Percentiles rank a stretch among this genome's conserved stretches.
These are phyloP conservation scores for Sutorius eximius DNA, from an alignment of 1,284 basidiomycete species.

Conservation along the genomic window DNA sequence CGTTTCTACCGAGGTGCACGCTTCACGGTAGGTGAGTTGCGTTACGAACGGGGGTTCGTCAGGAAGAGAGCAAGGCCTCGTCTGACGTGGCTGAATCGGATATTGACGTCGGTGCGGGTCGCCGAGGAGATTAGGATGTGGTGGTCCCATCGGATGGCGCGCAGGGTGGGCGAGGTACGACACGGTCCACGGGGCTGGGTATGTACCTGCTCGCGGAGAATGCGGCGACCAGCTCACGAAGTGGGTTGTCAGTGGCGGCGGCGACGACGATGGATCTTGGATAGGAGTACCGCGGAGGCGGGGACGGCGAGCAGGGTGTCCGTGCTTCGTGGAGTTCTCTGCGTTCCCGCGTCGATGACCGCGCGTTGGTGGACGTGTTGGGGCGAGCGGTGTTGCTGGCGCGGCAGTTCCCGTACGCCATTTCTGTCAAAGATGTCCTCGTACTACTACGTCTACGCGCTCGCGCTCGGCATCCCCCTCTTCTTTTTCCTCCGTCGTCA, in stretches of 20 bases:
- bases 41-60: conserved; percentile 9
- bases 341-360: not conserved
- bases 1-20: conserved; percentile 19
- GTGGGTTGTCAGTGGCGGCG: conserved; percentile 4
- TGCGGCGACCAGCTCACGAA: not conserved
- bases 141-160: too few species aligned
- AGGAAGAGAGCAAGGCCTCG: conserved; percentile 10
- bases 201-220: not conserved
- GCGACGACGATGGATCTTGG: not conserved
- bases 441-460: conserved; percentile 21
- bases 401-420: conserved; percentile 17
- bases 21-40: conserved; percentile 27
- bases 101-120: not conserved
- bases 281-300: not conserved
- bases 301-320: not conserved
- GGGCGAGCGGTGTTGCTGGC: too few species aligned
- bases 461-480: conserved; percentile 25
- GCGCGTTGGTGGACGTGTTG: too few species aligned
- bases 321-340: not conserved
- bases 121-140: conserved; percentile 12
- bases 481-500: conserved; percentile 25
- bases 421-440: conserved; percentile 19
- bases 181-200: not conserved
- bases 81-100: conserved; percentile 11
- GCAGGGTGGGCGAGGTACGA: too few species aligned